These are phyloP conservation scores for Durio zibethinus DNA, from an alignment of 345 rosid species.

Conservation along the genomic window DNA sequence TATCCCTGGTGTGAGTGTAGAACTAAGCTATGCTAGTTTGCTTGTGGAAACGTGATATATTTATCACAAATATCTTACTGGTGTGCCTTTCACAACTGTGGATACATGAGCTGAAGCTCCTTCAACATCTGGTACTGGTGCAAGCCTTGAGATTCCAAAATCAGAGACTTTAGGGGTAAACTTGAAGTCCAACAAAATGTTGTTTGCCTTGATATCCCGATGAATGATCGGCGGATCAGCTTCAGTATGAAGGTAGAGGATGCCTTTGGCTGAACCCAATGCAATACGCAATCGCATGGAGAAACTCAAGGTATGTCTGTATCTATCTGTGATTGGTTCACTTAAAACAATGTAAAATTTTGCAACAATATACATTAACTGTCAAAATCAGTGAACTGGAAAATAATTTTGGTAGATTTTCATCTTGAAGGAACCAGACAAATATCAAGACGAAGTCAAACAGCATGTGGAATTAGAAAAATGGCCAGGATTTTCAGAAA, in stretches of 20 bases:
- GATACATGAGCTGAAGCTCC: slow-evolving; percentile 40
- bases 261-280: slow-evolving; percentile 46
- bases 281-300: slow-evolving; percentile 37
- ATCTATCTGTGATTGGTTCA: slow-evolving; percentile 27
- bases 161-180: slow-evolving; percentile 52
- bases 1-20: neutral
- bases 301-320: slow-evolving; percentile 26
- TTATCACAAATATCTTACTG: slow-evolving; percentile 23
- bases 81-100: slow-evolving; percentile 47
- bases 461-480: neutral
- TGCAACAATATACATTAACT: neutral
- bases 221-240: slow-evolving; percentile 58
- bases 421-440: neutral
- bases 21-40: neutral
- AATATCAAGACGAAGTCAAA: neutral
- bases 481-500: neutral
- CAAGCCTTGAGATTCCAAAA: slow-evolving; percentile 56
- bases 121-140: slow-evolving; percentile 28
- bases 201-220: slow-evolving; percentile 49
- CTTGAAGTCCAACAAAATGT: slow-evolving; percentile 44
- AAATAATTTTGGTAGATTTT: neutral
- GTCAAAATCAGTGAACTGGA: neutral
- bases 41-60: neutral
- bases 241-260: slow-evolving; percentile 51
- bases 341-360: neutral